Base-by-base conservation (phyloP, 108 stramenopile species). In the Nitzschia putrida region DNA sequence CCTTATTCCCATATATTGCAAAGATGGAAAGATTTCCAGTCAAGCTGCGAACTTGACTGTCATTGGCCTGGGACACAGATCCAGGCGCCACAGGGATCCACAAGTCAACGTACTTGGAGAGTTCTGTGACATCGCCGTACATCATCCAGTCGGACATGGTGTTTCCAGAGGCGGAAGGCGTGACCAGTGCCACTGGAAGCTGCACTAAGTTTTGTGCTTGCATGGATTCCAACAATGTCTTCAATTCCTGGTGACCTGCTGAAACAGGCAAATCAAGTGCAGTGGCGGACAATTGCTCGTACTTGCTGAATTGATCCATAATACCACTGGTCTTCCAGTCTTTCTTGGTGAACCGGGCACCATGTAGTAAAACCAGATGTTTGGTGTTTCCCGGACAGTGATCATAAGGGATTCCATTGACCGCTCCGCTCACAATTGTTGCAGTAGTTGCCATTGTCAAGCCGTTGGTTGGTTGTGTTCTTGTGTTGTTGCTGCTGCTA, bases 101-200 rank as follows among this genome's bases (percentile, higher is more conserved):
- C 0, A 52, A 45, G 9, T 73, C 60, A 40, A 89, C 64, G 11
- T 71, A 74, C 12, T 44, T 44, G 10, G 22, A 34, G 53, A 85
- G 59, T 38, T 61, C 53, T 6, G 7, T 44, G 11, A 74, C 51
- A 52, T 66, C 44, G 53, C 61, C 63, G 49, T 69, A 24, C 16
- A 16, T 42, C 51, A 87, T 56, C 81, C 80, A 80, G 43, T 57
- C 74, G 0, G 82, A 63, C 13, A 93, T 75, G 22, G 84, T 57
- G n/a, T 80, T 72, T 4, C 92, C 92, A 7, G 88, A 89, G 16
- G 89, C 89, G 29, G 88, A 89, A 22, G 92, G 92, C 7, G 92
- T 86, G 0, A 93, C 77, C 23, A 93, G 55, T 12, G 73, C 77
- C 68, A 57, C 55, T 13, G 86, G 73, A 40, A 54, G 34, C 0